Evolutionary conservation across 2,329 filamentous ascomycete species (phyloP).

Genomic region (Ceratocystis cacaofunesta): DNA sequence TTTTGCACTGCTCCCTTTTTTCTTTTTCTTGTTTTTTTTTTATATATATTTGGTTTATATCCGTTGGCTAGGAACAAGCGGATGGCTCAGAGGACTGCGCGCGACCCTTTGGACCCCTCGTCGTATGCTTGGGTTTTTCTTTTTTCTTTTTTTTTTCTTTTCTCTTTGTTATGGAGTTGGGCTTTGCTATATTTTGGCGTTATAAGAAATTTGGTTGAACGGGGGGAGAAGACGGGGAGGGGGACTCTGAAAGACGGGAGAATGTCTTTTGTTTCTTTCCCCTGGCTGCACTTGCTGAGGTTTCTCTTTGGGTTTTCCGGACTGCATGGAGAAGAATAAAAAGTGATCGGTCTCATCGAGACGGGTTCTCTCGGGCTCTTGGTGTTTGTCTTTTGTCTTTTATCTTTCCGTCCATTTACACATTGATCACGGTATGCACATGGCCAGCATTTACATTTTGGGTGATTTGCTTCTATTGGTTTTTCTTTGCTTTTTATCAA

Average conservation of each 20-base stretch:
- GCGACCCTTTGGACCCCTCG: not conserved
- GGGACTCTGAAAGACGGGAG: not conserved
- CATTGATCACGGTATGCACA: not conserved
- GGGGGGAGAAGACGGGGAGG: not conserved
- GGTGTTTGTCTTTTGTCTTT: slow-evolving; percentile 19
- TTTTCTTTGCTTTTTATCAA: not conserved
- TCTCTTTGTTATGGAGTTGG: not conserved
- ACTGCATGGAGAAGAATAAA: slow-evolving; percentile 18
- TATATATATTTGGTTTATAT: slow-evolving; percentile 5
- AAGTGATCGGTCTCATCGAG: not conserved
- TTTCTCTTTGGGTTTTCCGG: not conserved
- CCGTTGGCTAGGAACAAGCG: not conserved
- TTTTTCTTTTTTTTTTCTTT: not conserved
- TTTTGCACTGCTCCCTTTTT: slow-evolving; percentile 7
- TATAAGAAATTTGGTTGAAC: not conserved
- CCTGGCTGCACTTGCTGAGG: not conserved
- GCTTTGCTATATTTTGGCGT: slow-evolving; percentile 2
- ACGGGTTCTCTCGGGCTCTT: slow-evolving; percentile 6
- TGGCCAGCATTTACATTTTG: not conserved
- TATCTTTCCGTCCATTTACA: slow-evolving; percentile 16
- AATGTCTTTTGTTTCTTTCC: no score
- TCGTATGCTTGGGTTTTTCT: not conserved
- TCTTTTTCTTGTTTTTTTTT: slow-evolving; percentile 11
- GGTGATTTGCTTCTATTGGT: not conserved
- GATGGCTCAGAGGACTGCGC: not conserved